These are phyloP conservation scores for Coemansia sp. DNA, from an alignment of 192 early-diverging fungal genomes.

Conservation along the genomic window DNA sequence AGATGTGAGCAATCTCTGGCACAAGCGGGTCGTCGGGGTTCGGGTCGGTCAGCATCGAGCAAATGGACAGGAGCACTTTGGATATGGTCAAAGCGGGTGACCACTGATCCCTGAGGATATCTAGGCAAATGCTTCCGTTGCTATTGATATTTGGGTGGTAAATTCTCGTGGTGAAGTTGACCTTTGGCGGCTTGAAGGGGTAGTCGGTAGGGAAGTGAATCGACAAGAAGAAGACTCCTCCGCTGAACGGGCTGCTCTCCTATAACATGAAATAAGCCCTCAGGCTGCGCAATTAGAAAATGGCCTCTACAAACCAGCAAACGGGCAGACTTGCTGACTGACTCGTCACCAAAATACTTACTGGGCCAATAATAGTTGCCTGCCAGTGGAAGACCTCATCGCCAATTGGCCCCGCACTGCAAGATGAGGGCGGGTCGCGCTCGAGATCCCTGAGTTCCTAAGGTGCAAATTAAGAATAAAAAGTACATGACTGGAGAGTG, in stretches of 20 bases:
- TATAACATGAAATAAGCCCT: conserved; percentile 31
- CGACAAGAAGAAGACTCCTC: conserved; percentile 95
- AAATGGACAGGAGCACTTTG: conserved; percentile 97
- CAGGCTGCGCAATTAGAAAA: neutral
- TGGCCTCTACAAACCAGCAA: neutral
- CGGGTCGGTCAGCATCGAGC: conserved; percentile 97
- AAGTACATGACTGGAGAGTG: neutral
- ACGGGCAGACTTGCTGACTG: conserved; percentile 20
- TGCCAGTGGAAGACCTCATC: conserved; percentile 96
- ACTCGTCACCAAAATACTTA: conserved; percentile 23
- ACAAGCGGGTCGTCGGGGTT: conserved; percentile 98
- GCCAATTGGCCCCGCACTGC: conserved; percentile 93
- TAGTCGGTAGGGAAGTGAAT: conserved; percentile 99
- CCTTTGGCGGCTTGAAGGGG: conserved; percentile 98
- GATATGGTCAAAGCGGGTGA: conserved; percentile 97
- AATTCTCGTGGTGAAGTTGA: conserved; percentile 94
- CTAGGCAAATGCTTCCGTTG: conserved; percentile 97
- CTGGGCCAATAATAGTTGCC: conserved; percentile 98
- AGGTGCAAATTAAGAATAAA: neutral
- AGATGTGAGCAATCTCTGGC: conserved; percentile 96
- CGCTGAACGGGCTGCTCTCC: conserved; percentile 87
- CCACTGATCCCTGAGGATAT: conserved; percentile 99
- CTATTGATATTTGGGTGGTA: conserved; percentile 99
- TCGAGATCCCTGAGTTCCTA: conserved; percentile 94
- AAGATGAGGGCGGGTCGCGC: conserved; percentile 95